Conservation (phyloP, 306 rosid species). For the Lupinus albus region DNA sequence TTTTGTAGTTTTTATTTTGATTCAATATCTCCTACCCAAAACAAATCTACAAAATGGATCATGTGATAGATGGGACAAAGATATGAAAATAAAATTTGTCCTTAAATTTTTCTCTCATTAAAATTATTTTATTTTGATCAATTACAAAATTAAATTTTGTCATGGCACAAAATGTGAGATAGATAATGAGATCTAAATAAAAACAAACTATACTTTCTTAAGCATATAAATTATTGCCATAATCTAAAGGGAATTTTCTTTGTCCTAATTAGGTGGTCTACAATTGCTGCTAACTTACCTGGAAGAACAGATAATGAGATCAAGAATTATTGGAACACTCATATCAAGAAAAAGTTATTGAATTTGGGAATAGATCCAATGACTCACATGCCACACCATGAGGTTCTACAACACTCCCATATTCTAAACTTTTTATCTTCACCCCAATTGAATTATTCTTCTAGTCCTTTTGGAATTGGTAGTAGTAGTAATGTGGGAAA, state of each 20-base stretch:
- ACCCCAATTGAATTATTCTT: conserved; percentile 41
- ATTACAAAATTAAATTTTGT: too few relatives aligned
- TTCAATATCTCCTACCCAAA: too few relatives aligned
- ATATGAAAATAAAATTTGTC: neutral
- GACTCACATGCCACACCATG: conserved; percentile 71
- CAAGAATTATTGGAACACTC: conserved; percentile 89
- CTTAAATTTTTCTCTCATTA: too few relatives aligned
- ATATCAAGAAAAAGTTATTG: conserved; percentile 69
- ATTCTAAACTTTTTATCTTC: conserved; percentile 50
- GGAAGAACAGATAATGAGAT: conserved; percentile 92
- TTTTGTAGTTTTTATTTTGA: neutral
- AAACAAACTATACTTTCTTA: conserved; percentile 2
- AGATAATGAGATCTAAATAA: conserved; percentile 3
- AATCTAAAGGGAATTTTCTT: conserved; percentile 14
- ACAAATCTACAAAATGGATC: too few relatives aligned
- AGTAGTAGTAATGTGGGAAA: conserved; percentile 24
- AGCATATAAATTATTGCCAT: conserved; percentile 9
- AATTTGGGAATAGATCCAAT: conserved; percentile 89
- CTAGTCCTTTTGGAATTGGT: conserved; percentile 37
- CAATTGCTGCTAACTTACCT: conserved; percentile 77
- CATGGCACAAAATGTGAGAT: too few relatives aligned
- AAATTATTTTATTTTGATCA: too few relatives aligned
- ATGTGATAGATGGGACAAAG: neutral
- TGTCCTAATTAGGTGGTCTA: conserved; percentile 66
- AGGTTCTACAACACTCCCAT: conserved; percentile 57